These are phyloP conservation scores for Tillandsia leiboldiana DNA, from an alignment of 176 grass and related monocot genomes.

Conservation along the genomic window DNA sequence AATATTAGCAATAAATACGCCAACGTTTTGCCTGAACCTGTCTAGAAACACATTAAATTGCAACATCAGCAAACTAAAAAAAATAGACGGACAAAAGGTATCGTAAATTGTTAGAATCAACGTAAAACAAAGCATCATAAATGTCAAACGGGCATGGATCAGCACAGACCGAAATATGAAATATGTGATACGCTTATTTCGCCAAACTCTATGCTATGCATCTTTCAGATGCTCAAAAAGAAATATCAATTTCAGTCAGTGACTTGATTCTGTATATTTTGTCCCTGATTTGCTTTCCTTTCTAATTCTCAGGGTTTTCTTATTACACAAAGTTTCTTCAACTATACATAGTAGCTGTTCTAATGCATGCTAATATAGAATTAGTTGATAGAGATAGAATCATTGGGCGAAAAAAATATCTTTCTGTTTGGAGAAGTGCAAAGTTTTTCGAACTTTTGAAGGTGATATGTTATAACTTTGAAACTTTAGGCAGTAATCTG, in stretches of 20 bases:
- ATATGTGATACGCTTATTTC: no score
- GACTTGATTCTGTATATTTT: background rate
- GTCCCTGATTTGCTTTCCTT: background rate
- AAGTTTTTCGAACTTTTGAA: no score
- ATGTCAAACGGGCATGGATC: no score
- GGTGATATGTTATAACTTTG: no score
- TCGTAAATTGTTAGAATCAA: background rate
- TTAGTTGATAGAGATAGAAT: background rate
- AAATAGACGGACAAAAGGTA: background rate
- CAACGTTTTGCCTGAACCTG: constrained; percentile 96
- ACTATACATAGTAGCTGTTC: background rate
- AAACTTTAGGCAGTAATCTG: no score
- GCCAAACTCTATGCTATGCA: no score
- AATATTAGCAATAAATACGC: constrained; percentile 71
- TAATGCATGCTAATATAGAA: background rate
- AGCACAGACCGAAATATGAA: no score
- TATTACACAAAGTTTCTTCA: background rate
- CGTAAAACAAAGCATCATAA: no score
- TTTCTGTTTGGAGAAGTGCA: background rate
- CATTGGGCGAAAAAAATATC: background rate
- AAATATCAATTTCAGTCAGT: background rate
- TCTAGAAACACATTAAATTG: constrained; percentile 33
- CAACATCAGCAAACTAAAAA: constrained; percentile 1
- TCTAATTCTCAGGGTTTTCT: background rate
- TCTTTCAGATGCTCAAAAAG: background rate